phyloP scores from a whole-genome alignment of 2,329 filamentous ascomycete genomes.

The Fusarium kyushuense region DNA sequence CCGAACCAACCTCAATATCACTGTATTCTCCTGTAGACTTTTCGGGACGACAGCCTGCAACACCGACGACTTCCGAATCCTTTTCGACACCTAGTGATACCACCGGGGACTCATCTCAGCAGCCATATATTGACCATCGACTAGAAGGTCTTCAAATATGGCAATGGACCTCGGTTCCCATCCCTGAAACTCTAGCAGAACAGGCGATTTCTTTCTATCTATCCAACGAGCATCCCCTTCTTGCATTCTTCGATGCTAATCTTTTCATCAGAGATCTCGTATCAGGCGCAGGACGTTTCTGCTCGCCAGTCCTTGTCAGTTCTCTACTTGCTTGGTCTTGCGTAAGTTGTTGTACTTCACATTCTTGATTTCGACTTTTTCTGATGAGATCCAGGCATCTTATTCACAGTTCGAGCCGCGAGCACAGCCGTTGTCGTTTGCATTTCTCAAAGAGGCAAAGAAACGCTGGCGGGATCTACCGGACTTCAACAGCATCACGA shows the following conservation, averaged over 20 bases:
- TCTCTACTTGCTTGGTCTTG: constrained; percentile 27
- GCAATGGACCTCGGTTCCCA: constrained; percentile 21
- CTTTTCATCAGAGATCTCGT: constrained; percentile 4
- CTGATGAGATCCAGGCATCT: background rate
- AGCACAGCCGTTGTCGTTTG: background rate
- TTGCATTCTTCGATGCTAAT: constrained; percentile 22
- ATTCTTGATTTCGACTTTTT: fast-evolving
- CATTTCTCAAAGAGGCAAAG: constrained; percentile 9
- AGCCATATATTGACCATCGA: background rate
- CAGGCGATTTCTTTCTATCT: constrained; percentile 25
- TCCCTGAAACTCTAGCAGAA: background rate
- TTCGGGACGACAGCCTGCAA: background rate
- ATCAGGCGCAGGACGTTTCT: background rate
- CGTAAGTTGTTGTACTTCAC: background rate
- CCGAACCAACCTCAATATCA: background rate
- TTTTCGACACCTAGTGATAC: background rate
- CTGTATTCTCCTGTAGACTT: background rate
- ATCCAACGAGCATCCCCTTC: constrained; percentile 4
- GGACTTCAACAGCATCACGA: background rate
- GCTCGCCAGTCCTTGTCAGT: constrained; percentile 16
- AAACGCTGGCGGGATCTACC: background rate
- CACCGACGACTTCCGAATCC: background rate
- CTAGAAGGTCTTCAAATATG: constrained; percentile 6
- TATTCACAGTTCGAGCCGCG: constrained; percentile 23
- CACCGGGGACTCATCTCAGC: background rate